Percentiles rank a stretch among this genome's conserved stretches.
phyloP scores from a whole-genome alignment of 2,329 filamentous ascomycete genomes.

The Pyrenophora seminiperda region DNA sequence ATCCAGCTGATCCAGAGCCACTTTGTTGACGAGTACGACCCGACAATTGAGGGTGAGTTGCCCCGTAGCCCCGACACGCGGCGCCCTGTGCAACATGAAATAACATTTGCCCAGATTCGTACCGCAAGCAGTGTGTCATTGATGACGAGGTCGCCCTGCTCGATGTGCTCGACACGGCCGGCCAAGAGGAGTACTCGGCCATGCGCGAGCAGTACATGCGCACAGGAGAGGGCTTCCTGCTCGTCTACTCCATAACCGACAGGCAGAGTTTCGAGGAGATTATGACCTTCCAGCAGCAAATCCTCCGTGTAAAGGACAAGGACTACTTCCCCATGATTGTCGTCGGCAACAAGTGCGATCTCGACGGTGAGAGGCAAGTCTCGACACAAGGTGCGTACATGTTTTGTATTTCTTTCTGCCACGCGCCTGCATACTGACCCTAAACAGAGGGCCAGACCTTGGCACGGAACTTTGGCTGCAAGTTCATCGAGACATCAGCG shows the following conservation, averaged over 20 bases:
- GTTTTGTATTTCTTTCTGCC: conserved; percentile 12
- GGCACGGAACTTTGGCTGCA: conserved; percentile 88
- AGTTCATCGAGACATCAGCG: conserved; percentile 98
- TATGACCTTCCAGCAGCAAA: conserved; percentile 98
- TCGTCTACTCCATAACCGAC: conserved; percentile 98
- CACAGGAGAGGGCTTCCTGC: conserved; percentile 94
- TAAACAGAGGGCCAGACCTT: conserved; percentile 82
- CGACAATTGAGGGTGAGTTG: conserved; percentile 90
- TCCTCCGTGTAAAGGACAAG: conserved; percentile 98
- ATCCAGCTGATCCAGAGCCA: conserved; percentile 84
- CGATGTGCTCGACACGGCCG: conserved; percentile 96
- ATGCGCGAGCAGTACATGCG: conserved; percentile 99
- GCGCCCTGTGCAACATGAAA: neutral
- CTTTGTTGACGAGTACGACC: conserved; percentile 99
- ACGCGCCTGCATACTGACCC: conserved; percentile 25
- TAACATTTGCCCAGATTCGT: conserved; percentile 72
- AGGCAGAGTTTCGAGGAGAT: conserved; percentile 98
- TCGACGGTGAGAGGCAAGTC: conserved; percentile 90
- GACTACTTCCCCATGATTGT: conserved; percentile 99
- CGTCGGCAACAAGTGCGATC: conserved; percentile 98
- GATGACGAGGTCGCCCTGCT: conserved; percentile 97
- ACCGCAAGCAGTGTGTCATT: conserved; percentile 99
- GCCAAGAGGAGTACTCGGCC: conserved; percentile 98
- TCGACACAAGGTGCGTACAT: conserved; percentile 78
- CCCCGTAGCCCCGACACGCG: conserved; percentile 3